Conservation (phyloP, 768 basidiomycete genomes). For the Aureoboletus auriporus region DNA sequence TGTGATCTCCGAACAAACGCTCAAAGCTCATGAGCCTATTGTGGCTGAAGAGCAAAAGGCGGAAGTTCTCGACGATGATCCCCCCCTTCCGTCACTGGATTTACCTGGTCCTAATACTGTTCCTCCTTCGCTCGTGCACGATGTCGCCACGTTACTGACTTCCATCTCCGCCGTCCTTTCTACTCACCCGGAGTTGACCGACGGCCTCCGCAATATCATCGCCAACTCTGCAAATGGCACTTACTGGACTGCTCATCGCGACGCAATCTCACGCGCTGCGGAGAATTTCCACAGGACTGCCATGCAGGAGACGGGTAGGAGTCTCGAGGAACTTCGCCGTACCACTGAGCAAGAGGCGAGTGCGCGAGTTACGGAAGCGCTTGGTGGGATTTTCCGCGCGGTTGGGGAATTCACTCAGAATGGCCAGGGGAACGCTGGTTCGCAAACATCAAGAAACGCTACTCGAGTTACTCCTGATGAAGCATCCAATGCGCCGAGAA, state of each 20-base stretch:
- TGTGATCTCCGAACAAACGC: slow-evolving; percentile 26
- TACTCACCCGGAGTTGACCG: slow-evolving; percentile 68
- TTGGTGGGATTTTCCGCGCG: slow-evolving; percentile 54
- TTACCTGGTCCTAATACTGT: slow-evolving; percentile 20
- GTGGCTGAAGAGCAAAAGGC: slow-evolving; percentile 8
- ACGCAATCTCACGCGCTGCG: slow-evolving; percentile 54
- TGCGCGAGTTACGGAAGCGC: slow-evolving; percentile 55
- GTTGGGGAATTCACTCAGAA: slow-evolving; percentile 37
- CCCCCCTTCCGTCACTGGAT: slow-evolving; percentile 48
- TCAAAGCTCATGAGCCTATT: slow-evolving; percentile 10
- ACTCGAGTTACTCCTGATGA: neutral
- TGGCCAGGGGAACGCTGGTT: slow-evolving; percentile 6
- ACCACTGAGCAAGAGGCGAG: slow-evolving; percentile 63
- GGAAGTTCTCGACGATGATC: slow-evolving; percentile 34
- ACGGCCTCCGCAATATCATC: slow-evolving; percentile 60
- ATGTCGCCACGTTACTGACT: slow-evolving; percentile 59
- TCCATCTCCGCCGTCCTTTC: slow-evolving; percentile 52
- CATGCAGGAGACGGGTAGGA: slow-evolving; percentile 32
- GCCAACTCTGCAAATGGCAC: slow-evolving; percentile 58
- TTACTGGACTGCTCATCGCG: slow-evolving; percentile 67
- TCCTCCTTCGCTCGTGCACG: slow-evolving; percentile 52
- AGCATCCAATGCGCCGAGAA: slow-evolving; percentile 4
- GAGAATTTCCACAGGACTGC: slow-evolving; percentile 49
- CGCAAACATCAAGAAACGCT: slow-evolving; percentile 1
- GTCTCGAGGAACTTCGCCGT: slow-evolving; percentile 44